Base-by-base conservation (phyloP, 371 early-diverging fungal species). In the Circinella minor region DNA sequence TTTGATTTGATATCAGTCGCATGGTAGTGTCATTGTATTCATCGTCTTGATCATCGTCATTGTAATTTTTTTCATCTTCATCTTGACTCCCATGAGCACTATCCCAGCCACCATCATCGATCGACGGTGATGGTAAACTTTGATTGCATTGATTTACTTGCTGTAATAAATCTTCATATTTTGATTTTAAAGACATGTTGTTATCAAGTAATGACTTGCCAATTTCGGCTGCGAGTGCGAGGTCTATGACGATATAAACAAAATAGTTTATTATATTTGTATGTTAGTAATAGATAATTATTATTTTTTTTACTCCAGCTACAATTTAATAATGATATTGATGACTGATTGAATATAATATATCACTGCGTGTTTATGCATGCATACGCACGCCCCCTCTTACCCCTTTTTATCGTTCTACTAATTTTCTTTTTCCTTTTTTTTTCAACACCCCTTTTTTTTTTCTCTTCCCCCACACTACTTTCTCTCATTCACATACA, bases 201-300 rank as follows among this genome's bases (percentile, higher is more conserved):
- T 86, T 77, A 47, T 87, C 88, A 61, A 88, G 63, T 27, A 89
- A 73, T 4, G 82, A 82, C 73, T 86, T 86, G 18, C 89, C 88
- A 66, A 89, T 81, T 75, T 86, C 80, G 37, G 88, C 88, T 17
- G 87, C 89, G 38, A 87, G 67, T 13, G 73, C 69, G 37, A 88
- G 77, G 72, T 86, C 88, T 89, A 36, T 37, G 27, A 27, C 36
- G n/a, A 55, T 13, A 63, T 17, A 27, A 27, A 18, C 27, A 43
- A 47, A 46, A 61, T 54, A 13, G 11, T 43, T 43, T 43, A 43
- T 43, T 43, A 43, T 43, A 11, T 9, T 43, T 43, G 6, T 9
- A 11, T 43, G 6, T 43, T 43, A 11, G 39, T 39, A 6, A 39
- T 6, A 4, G 14, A 51, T 13, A 17, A n/a, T 55, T 3, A 57